These are phyloP conservation scores for Amylocarpus encephaloides DNA, from an alignment of 2,329 filamentous ascomycete genomes.

Conservation along the genomic window DNA sequence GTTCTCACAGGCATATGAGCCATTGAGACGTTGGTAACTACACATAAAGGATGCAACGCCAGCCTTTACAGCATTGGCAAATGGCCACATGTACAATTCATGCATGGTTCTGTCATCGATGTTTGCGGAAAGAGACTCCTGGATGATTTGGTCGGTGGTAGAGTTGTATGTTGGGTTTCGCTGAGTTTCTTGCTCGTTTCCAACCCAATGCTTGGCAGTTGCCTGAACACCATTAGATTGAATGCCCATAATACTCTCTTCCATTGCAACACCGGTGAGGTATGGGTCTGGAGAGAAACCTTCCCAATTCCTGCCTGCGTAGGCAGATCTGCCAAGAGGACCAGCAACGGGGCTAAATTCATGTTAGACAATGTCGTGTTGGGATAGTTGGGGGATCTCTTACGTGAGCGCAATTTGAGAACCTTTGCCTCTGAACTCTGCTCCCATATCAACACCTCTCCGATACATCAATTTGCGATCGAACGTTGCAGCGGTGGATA, in stretches of 20 bases:
- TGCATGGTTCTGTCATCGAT: slow-evolving; percentile 69
- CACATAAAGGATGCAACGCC: slow-evolving; percentile 81
- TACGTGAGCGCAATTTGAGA: slow-evolving; percentile 61
- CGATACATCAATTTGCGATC: slow-evolving; percentile 53
- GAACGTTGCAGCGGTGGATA: slow-evolving; percentile 63
- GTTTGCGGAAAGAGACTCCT: slow-evolving; percentile 63
- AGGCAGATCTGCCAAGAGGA: slow-evolving; percentile 41
- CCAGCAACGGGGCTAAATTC: slow-evolving; percentile 35
- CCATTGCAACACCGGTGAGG: slow-evolving; percentile 50
- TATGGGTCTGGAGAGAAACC: slow-evolving; percentile 32
- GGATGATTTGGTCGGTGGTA: slow-evolving; percentile 34
- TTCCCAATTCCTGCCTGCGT: slow-evolving; percentile 39
- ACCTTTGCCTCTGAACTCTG: slow-evolving; percentile 67
- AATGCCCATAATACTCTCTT: slow-evolving; percentile 52
- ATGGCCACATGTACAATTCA: slow-evolving; percentile 79
- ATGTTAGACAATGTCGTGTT: background rate
- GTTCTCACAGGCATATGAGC: slow-evolving; percentile 64
- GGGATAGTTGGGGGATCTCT: background rate
- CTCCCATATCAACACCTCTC: slow-evolving; percentile 40
- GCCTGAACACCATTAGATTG: slow-evolving; percentile 44
- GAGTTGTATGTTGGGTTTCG: slow-evolving; percentile 23
- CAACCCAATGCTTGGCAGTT: slow-evolving; percentile 54
- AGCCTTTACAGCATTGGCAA: slow-evolving; percentile 68
- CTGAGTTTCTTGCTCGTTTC: slow-evolving; percentile 62
- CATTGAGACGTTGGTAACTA: slow-evolving; percentile 68